Evolutionary conservation across 441 rosid species (phyloP).

Genomic region (Biscutella laevigata): DNA sequence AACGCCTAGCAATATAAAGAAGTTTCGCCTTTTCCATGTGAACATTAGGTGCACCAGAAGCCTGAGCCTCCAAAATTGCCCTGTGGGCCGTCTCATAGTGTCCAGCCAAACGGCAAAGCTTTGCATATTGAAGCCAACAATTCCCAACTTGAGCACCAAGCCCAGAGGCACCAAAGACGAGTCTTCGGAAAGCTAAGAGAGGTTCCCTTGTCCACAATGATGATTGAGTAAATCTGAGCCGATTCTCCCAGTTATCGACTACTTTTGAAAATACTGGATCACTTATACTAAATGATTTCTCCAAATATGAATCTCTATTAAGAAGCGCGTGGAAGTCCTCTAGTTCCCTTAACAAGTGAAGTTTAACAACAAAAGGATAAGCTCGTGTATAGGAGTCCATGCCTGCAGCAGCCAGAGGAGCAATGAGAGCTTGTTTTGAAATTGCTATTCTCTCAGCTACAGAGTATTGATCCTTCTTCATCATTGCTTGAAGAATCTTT

Average conservation of each 20-base stretch:
- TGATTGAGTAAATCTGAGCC: conserved; percentile 86
- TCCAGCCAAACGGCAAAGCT: conserved; percentile 97
- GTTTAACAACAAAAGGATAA: conserved; percentile 91
- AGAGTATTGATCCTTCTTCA: conserved; percentile 77
- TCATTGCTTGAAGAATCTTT: conserved; percentile 89
- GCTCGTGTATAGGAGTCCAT: conserved; percentile 96
- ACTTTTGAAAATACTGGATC: conserved; percentile 55
- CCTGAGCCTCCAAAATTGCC: conserved; percentile 93
- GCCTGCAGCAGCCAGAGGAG: conserved; percentile 99
- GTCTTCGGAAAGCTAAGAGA: conserved; percentile 82
- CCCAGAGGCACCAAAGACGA: conserved; percentile 77
- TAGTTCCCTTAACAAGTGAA: conserved; percentile 80
- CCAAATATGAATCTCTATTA: conserved; percentile 73
- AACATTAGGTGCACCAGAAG: conserved; percentile 85
- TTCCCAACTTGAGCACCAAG: conserved; percentile 90
- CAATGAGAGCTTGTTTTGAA: conserved; percentile 92
- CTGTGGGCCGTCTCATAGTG: conserved; percentile 94
- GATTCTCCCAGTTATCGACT: conserved; percentile 80
- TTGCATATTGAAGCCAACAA: conserved; percentile 98
- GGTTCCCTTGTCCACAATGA: conserved; percentile 98
- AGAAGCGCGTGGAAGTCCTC: conserved; percentile 81
- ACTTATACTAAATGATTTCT: conserved; percentile 53
- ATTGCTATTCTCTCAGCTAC: conserved; percentile 78
- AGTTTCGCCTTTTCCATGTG: conserved; percentile 98
- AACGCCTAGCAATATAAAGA: conserved; percentile 83